Conservation (phyloP, 345 rosid genomes). For the Eucalyptus guilfoylei region DNA sequence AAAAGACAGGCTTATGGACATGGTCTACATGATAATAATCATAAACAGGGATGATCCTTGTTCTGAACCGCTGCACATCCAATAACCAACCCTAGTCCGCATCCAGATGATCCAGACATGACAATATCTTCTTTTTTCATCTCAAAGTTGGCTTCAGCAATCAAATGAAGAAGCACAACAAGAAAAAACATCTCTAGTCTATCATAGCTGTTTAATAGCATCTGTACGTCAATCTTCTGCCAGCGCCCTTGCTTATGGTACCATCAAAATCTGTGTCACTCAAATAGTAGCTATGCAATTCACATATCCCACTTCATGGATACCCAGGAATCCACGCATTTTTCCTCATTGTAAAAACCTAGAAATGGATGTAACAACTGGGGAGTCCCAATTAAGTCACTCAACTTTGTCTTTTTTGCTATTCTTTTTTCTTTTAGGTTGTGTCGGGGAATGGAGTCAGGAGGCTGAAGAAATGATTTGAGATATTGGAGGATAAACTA, state of each 20-base stretch:
- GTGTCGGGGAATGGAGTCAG: neutral
- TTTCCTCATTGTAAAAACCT: neutral
- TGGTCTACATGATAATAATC: neutral
- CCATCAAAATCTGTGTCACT: neutral
- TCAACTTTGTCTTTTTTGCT: neutral
- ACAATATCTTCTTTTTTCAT: neutral
- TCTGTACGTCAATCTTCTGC: neutral
- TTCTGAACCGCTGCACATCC: neutral
- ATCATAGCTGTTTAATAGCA: neutral
- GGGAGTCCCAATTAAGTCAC: neutral
- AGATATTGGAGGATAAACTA: neutral
- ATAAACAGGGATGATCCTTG: neutral
- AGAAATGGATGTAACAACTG: neutral
- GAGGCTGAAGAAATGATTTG: neutral
- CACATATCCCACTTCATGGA: neutral
- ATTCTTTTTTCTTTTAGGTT: neutral
- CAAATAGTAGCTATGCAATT: neutral
- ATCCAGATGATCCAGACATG: neutral
- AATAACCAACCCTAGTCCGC: neutral
- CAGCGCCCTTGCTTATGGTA: neutral
- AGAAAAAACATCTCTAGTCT: neutral
- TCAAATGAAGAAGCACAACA: neutral
- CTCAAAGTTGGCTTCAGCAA: neutral
- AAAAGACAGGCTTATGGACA: neutral
- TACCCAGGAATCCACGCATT: neutral